Conservation (phyloP, 2,329 filamentous ascomycete species). For the Exserohilum rostratum region DNA sequence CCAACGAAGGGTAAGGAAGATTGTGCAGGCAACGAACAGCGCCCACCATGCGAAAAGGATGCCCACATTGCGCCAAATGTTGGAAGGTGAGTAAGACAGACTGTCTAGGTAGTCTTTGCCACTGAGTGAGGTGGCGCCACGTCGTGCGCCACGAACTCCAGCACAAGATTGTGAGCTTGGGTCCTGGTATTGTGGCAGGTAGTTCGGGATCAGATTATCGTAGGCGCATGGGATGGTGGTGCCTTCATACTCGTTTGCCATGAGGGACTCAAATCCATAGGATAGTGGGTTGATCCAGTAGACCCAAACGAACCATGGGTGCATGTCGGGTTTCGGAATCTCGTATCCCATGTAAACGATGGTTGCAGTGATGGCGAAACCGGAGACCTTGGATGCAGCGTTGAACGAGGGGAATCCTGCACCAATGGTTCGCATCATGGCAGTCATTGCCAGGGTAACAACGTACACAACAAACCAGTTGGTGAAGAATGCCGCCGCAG, state of each 20-base stretch:
- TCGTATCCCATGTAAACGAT: constrained; percentile 67
- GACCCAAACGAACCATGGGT: constrained; percentile 58
- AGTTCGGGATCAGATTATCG: constrained; percentile 58
- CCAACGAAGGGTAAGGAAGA: constrained; percentile 65
- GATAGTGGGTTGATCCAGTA: constrained; percentile 79
- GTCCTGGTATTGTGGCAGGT: constrained; percentile 55
- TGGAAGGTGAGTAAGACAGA: constrained; percentile 50
- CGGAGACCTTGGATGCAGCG: constrained; percentile 63
- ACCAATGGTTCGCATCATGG: constrained; percentile 79
- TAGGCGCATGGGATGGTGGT: constrained; percentile 57
- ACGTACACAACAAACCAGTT: constrained; percentile 16
- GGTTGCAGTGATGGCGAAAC: constrained; percentile 62
- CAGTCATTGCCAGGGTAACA: constrained; percentile 70
- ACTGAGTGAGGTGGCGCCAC: constrained; percentile 57
- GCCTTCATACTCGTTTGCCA: constrained; percentile 69
- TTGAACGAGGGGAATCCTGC: constrained; percentile 67
- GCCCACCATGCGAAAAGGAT: constrained; percentile 54
- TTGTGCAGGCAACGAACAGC: constrained; percentile 59
- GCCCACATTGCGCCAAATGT: constrained; percentile 51
- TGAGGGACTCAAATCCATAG: constrained; percentile 78
- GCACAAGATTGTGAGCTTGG: constrained; percentile 59
- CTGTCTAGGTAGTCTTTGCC: constrained; percentile 65
- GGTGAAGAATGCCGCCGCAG: constrained; percentile 78
- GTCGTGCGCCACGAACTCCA: constrained; percentile 62
- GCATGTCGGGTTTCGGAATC: constrained; percentile 56